phyloP scores from a whole-genome alignment of 2,329 filamentous ascomycete genomes.

The Botryotinia globosa region DNA sequence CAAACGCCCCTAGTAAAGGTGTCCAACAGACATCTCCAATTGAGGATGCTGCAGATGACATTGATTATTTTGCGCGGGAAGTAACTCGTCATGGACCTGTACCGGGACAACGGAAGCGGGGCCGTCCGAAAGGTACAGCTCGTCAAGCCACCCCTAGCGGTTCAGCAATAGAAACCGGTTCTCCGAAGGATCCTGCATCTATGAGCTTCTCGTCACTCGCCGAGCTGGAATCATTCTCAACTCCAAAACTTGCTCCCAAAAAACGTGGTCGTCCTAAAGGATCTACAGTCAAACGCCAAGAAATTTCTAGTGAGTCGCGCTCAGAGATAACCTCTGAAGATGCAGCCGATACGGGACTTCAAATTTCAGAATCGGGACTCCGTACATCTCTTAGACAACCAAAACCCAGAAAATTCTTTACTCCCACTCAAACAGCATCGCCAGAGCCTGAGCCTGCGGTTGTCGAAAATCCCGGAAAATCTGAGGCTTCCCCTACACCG shows the following conservation, averaged over 20 bases:
- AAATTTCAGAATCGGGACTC: constrained; percentile 9
- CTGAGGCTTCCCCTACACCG: not conserved
- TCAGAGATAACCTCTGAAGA: not conserved
- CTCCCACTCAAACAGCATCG: not conserved
- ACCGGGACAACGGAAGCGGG: not conserved
- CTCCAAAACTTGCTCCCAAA: not conserved
- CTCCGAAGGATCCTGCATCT: not conserved
- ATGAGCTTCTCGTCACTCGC: constrained; percentile 9
- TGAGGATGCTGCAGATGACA: not conserved
- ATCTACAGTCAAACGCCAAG: constrained; percentile 9
- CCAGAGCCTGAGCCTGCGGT: constrained; percentile 1
- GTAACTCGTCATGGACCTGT: not conserved
- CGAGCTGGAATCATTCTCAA: constrained; percentile 7
- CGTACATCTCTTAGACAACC: constrained; percentile 19
- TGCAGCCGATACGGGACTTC: constrained; percentile 4
- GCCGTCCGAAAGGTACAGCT: not conserved
- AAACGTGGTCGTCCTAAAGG: constrained; percentile 20
- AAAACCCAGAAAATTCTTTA: constrained; percentile 14
- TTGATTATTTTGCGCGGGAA: constrained; percentile 10
- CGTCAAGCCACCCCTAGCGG: not conserved
- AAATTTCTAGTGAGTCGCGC: not conserved
- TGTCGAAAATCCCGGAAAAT: not conserved
- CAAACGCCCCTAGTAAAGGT: not conserved
- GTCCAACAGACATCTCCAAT: not conserved
- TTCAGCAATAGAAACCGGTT: not conserved